Percentiles rank a stretch among this genome's conserved stretches.
Conservation (phyloP, 345 rosid genomes). For the Brassica incana region DNA sequence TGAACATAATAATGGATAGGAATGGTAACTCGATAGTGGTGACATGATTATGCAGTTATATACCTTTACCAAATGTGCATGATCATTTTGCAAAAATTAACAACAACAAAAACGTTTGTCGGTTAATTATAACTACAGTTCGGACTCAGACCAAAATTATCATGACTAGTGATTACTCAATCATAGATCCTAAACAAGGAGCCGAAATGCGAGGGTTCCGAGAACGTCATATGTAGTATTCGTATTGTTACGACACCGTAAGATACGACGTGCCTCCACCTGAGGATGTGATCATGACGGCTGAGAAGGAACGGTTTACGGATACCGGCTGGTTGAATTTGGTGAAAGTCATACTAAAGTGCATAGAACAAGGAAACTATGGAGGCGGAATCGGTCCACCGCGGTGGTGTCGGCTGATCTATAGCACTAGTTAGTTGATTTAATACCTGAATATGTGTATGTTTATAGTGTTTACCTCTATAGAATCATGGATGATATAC, state of each 20-base stretch:
- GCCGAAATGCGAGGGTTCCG: slow-evolving; percentile 66
- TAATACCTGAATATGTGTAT: neutral
- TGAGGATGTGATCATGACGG: slow-evolving; percentile 55
- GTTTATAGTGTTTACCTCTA: neutral
- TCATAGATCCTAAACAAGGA: slow-evolving; percentile 42
- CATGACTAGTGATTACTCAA: slow-evolving; percentile 44
- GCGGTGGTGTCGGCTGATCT: slow-evolving; percentile 23
- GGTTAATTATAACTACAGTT: slow-evolving; percentile 32
- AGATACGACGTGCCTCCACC: slow-evolving; percentile 64
- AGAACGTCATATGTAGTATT: slow-evolving; percentile 74
- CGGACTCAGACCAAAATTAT: slow-evolving; percentile 38
- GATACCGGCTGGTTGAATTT: slow-evolving; percentile 73
- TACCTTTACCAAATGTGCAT: neutral
- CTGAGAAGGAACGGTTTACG: slow-evolving; percentile 54
- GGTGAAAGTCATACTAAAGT: slow-evolving; percentile 52
- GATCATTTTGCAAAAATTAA: neutral
- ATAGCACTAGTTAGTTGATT: slow-evolving; percentile 7
- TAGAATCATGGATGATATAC: neutral
- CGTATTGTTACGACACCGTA: slow-evolving; percentile 70
- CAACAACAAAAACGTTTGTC: slow-evolving; percentile 2
- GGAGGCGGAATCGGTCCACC: slow-evolving; percentile 36
- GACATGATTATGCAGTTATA: neutral
- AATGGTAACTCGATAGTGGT: neutral
- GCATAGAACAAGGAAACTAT: slow-evolving; percentile 32
- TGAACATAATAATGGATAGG: slow-evolving; percentile 3